phyloP scores from a whole-genome alignment of 176 grass and related monocot genomes.

The Elaeis guineensis region DNA sequence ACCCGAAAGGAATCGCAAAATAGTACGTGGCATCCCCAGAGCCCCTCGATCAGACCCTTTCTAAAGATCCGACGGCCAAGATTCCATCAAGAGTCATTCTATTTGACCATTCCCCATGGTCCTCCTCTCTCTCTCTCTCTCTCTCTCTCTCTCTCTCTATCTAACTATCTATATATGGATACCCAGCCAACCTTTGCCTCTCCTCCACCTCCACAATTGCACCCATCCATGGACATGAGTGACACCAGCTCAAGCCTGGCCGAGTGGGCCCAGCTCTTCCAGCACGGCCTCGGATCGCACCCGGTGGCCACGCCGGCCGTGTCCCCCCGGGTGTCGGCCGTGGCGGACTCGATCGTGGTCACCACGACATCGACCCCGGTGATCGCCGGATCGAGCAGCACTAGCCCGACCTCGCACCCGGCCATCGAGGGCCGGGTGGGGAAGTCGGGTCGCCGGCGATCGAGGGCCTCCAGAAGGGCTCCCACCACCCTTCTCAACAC shows the following conservation, averaged over 20 bases:
- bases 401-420: background rate
- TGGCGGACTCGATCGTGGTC: background rate
- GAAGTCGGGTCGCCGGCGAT: background rate
- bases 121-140: background rate
- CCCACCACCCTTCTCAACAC: slow-evolving; percentile 1
- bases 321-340: background rate
- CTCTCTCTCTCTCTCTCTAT: slow-evolving; percentile 3
- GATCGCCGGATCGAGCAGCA: background rate
- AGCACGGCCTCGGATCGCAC: background rate
- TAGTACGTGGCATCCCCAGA: too few species aligned
- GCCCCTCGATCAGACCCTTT: background rate
- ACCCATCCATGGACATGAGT: background rate
- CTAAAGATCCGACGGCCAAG: background rate
- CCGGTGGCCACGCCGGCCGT: background rate
- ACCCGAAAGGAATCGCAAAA: background rate
- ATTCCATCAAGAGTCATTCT: background rate
- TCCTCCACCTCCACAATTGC: background rate
- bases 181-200: too few species aligned
- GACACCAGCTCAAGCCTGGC: background rate
- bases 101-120: too few species aligned
- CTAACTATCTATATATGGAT: background rate
- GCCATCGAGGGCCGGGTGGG: background rate
- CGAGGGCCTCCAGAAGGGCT: background rate
- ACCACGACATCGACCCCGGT: background rate
- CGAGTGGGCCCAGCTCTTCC: background rate